Conservation (phyloP, 1,284 basidiomycete genomes). For the Ganoderma resinaceum region DNA sequence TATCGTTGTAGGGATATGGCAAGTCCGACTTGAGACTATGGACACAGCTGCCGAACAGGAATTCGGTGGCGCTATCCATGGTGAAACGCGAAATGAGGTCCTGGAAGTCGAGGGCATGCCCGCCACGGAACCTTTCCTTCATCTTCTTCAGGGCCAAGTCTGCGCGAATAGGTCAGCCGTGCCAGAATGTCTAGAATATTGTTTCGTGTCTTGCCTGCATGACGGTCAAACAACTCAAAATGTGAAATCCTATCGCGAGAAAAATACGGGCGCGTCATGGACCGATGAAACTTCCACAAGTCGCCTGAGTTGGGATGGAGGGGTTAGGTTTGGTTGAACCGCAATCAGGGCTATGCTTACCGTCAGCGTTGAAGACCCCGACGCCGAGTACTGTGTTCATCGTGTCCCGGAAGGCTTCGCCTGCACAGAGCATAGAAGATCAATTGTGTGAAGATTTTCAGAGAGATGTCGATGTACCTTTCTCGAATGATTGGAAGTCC, state of each 20-base stretch:
- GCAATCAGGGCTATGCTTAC: conserved; percentile 3
- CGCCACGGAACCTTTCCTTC: conserved; percentile 28
- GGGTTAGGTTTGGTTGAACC: background rate
- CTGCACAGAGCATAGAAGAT: background rate
- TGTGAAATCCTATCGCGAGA: conserved; percentile 29
- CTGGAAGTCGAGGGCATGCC: conserved; percentile 30
- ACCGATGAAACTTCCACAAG: conserved; percentile 42
- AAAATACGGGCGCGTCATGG: conserved; percentile 39
- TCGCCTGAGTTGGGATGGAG: conserved; percentile 30
- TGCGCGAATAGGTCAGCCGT: background rate
- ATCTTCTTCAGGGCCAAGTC: conserved; percentile 27
- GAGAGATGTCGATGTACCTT: conserved; percentile 23
- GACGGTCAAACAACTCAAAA: conserved; percentile 29
- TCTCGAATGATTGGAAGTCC: conserved; percentile 33
- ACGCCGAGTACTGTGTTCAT: conserved; percentile 31
- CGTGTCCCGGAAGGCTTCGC: conserved; percentile 21
- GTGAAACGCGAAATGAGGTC: conserved; percentile 47
- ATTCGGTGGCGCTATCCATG: conserved; percentile 49
- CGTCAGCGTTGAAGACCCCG: conserved; percentile 34
- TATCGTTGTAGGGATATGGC: conserved; percentile 39
- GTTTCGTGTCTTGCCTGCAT: conserved; percentile 13
- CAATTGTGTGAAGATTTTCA: background rate
- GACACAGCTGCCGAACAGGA: conserved; percentile 48
- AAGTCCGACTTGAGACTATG: conserved; percentile 40
- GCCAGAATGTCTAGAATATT: too few relatives aligned